These are phyloP conservation scores for Choiromyces venosus DNA, from an alignment of 495 filamentous ascomycete genomes.

Conservation along the genomic window DNA sequence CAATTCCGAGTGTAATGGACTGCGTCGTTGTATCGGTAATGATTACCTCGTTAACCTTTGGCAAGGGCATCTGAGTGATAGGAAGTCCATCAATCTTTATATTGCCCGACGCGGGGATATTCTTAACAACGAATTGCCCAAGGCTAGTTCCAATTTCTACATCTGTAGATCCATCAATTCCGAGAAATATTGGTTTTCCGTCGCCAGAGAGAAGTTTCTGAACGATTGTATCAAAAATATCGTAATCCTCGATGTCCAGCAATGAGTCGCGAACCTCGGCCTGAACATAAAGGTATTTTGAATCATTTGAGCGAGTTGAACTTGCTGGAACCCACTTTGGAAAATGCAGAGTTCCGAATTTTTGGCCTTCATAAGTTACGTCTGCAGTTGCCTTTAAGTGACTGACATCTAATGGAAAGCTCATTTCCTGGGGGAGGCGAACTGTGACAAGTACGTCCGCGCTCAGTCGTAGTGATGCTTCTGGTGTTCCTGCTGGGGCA, in stretches of 20 bases:
- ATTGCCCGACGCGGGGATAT: conserved; percentile 76
- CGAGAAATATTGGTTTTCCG: conserved; percentile 56
- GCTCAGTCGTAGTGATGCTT: conserved; percentile 69
- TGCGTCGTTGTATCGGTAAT: conserved; percentile 63
- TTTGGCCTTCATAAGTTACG: conserved; percentile 66
- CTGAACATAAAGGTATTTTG: conserved; percentile 54
- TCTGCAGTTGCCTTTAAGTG: conserved; percentile 68
- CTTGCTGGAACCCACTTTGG: conserved; percentile 77
- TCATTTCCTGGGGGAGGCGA: conserved; percentile 73
- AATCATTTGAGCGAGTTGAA: conserved; percentile 61
- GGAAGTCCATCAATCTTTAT: conserved; percentile 71
- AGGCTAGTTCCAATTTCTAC: conserved; percentile 72
- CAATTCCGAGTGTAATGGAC: conserved; percentile 61
- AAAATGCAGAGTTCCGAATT: conserved; percentile 71
- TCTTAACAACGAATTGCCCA: conserved; percentile 69
- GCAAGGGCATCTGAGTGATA: conserved; percentile 46
- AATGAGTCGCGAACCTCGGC: conserved; percentile 72
- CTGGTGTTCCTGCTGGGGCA: conserved; percentile 68
- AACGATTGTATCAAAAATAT: conserved; percentile 68
- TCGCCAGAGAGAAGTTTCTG: conserved; percentile 66
- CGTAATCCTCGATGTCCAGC: conserved; percentile 68
- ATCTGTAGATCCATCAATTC: conserved; percentile 75
- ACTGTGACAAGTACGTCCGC: conserved; percentile 73
- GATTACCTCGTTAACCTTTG: conserved; percentile 47
- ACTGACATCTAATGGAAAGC: conserved; percentile 70